Evolutionary conservation across 129 eudicot species (phyloP), one percentile per base, ranked within the genome.

Genomic region (Oenanthe sinensis): DNA sequence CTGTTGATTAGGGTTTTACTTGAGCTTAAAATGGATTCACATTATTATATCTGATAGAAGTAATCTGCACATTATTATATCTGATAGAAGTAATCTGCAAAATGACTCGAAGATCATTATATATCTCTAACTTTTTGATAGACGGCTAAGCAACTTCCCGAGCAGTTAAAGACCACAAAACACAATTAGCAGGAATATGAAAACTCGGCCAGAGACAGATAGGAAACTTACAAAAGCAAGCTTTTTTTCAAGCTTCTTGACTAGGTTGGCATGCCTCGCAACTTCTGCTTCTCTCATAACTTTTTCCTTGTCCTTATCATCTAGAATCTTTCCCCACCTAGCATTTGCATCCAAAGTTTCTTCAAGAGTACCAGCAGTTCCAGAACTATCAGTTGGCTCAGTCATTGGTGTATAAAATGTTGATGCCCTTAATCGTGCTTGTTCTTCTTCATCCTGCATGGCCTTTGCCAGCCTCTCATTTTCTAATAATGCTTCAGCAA

Each of bases 361-460:
- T 40, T 78, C 85, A 46, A 95, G 92, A 13, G 97, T 88, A 68
- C 98, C 98, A 6, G 97, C 90, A 78, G 82, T 80, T 74, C 85
- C 86, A 20, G 80, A 82, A 46, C 78, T 81, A 46, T 77, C 80
- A 58, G 52, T 73, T 68, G 75, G 78, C 82, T 82, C 92, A 67
- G 79, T 48, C 80, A 63, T 84, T 16, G 87, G 85, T 67, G 78
- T 83, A 76, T 87, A 82, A 36, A 84, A 83, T 28, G 91, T 77
- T 37, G 91, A 88, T 33, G 97, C 92, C 84, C 88, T 84, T 75
- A 87, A 86, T 36, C 98, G 88, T 36, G 97, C 98, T 30, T 85
- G 88, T 82, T 95, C 98, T 87, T 95, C 98, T 78, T 91, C 88
- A 48, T 95, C 97, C 81, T 95, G 97, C 76, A 95, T 85, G 74